Evolutionary conservation across 1,284 basidiomycete species (phyloP), one percentile per base, ranked within the genome.

Genomic region (Fomitopsis betulina): DNA sequence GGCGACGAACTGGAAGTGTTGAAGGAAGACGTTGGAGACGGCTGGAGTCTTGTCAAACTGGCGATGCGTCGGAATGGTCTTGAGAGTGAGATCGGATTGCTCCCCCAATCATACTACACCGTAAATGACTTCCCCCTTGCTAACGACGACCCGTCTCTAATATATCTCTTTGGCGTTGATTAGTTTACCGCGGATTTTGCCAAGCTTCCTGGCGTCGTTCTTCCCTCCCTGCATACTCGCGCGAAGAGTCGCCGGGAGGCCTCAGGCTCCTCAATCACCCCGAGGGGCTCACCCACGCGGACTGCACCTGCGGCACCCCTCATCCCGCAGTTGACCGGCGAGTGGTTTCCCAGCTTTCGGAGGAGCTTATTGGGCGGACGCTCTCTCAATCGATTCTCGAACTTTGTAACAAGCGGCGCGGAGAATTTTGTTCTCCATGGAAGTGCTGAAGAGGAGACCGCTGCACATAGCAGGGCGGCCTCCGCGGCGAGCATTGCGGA

Each of bases 351-450:
- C 2, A 89, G 81, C 70, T 87, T 91, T 64, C 76, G 85, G 5
- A 81, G 84, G 52, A 87, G 83, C 61, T 75, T 93, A 0, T 80
- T 93, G 1, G 85, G 90, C 25, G 88, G 89, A 5, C 89, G 86
- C 72, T 84, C 82, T 53, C 72, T 93, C 57, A 93, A 94, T 68
- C 79, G 91, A 19, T 94, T 93, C 73, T 91, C 89, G 0, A 86
- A 80, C 61, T 94, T 93, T 68, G 92, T 94, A 21, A 91, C 88
- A 1, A 90, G 86, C 60, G 91, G 92, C 40, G 91, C 91, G 7
- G 92, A 94, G 69, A 86, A 87, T 58, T 93, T 85, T 75, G 79
- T 92, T 5, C 77, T 92, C 19, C 83, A 86, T 53, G 89, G 89
- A 3, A 70, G 60, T 33, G 50, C 59, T 7, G 60, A 70, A 58